These are phyloP conservation scores for Penicillium robsamsonii DNA, from an alignment of 495 filamentous ascomycete genomes.

Conservation along the genomic window DNA sequence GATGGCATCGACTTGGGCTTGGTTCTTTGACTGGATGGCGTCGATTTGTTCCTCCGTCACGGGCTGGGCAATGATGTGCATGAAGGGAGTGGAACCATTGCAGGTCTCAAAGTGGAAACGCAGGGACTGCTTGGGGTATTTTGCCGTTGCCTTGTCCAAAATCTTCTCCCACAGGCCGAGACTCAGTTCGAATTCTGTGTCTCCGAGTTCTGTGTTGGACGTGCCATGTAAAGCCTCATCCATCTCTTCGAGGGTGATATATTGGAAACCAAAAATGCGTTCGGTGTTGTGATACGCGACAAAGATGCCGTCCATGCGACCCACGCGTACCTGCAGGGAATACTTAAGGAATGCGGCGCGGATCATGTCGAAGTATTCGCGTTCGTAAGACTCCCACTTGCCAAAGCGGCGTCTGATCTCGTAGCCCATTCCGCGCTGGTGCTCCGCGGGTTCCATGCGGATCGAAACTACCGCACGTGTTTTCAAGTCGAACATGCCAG, in stretches of 20 bases:
- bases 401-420: constrained; percentile 76
- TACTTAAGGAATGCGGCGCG: constrained; percentile 94
- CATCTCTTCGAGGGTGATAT: constrained; percentile 83
- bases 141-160: constrained; percentile 67
- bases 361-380: constrained; percentile 97
- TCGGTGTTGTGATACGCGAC: constrained; percentile 96
- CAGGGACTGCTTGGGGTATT: constrained; percentile 69
- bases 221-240: constrained; percentile 80
- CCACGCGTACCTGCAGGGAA: constrained; percentile 91
- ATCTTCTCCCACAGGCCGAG: constrained; percentile 73
- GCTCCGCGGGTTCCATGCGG: constrained; percentile 75
- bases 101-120: constrained; percentile 86
- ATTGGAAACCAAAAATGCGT: constrained; percentile 97
- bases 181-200: constrained; percentile 82
- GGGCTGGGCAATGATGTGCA: constrained; percentile 89
- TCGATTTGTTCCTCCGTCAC: constrained; percentile 69
- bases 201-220: constrained; percentile 61
- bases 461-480: constrained; percentile 88
- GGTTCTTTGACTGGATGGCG: constrained; percentile 65
- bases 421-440: constrained; percentile 77
- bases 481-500: constrained; percentile 96
- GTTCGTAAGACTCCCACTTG: constrained; percentile 84
- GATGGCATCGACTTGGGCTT: constrained; percentile 62
- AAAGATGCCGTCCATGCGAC: constrained; percentile 98
- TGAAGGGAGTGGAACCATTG: constrained; percentile 57